Base-by-base conservation (phyloP, 345 rosid genomes). In the Syzygium jambos region DNA sequence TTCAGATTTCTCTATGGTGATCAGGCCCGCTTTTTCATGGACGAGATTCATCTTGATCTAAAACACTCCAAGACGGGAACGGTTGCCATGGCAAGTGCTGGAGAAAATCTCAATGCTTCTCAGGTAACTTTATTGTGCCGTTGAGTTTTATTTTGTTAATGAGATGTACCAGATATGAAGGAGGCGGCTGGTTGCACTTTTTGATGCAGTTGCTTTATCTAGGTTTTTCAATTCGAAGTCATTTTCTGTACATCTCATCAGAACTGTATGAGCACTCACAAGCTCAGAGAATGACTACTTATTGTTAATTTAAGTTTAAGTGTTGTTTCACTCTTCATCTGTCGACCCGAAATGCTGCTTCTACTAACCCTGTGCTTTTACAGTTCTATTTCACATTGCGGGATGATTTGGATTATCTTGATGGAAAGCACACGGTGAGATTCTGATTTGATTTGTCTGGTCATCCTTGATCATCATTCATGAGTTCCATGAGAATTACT, bases 91-190 rank as follows among this genome's bases (percentile, higher is more conserved):
- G 98, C 99, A 85, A 96, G 98, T 88, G 98, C 94, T 87, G 99
- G 99, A 56, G 97, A 95, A 90, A 96, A 96, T 93, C 94, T 98
- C 63, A 96, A 98, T 94, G 98, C 99, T 93, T 98, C 99, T 16
- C 99, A 96, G 97, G 99, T 95, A 73, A 41, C 14, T 73, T 38
- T 73, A 73, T 73, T 15, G 54, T 87, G 23, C 51, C 21, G 34
- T 88, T 78, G 82, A 38, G 2, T 19, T 27, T 46, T 52, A 52
- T 84, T 52, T 73, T 19, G 49, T 23, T 73, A 73, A 17, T 73
- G 82, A 19, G 82, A 38, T 38, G 82, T 2, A 38, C 27, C 2
- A 11, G 82, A 73, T 9, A 38, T 4, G 3, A 73, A 8, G 49
- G 49, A 34, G 82, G 82, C 27, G 19, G 82, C 25, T 38, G 43